Base-by-base conservation (phyloP, 345 rosid species). In the Syzygium aqueum region DNA sequence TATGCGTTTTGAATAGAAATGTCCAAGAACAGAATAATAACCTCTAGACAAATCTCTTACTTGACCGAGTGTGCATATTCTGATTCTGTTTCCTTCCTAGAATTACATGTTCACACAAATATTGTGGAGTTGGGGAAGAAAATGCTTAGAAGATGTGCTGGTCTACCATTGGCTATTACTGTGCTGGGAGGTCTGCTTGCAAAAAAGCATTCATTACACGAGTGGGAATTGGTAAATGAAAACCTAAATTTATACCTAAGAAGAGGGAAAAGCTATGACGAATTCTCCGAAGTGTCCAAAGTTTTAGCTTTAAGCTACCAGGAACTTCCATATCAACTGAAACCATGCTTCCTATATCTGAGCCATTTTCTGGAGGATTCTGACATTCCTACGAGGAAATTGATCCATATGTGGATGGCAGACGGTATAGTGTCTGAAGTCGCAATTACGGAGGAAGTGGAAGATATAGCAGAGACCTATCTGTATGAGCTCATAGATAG, bases 111-210 rank as follows among this genome's bases (percentile, higher is more conserved):
- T 6, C 85, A 51, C 51, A 52, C 80, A 17, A 73, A n/a, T 11
- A 85, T 85, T 88, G 93, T 89, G 86, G 59, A 65, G 17, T 27
- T 88, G 30, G 93, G 89, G 50, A 92, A 85, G 80, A 90, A 90
- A 59, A 90, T 92, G 91, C 85, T 89, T 73, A 86, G 86, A 23
- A 90, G 84, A 53, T 92, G 92, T 65, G 85, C 89, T 43, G 92
- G 93, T 40, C 86, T 92, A 84, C 92, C 93, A 3, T 52, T 89
- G 85, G 91, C 93, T 19, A 87, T 90, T 43, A 78, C 88, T 53
- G 93, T 87, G 90, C 92, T 90, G 28, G 92, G 93, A 53, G 93
- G 92, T 54, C 87, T 90, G 52, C 54, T 92, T 88, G 90, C 91
- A 3, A 89, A 77, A 37, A 92, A 89, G 43, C 87, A 85, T 40